Conservation (phyloP, 164 flowering plant genomes). For the Chimonanthus praecox region DNA sequence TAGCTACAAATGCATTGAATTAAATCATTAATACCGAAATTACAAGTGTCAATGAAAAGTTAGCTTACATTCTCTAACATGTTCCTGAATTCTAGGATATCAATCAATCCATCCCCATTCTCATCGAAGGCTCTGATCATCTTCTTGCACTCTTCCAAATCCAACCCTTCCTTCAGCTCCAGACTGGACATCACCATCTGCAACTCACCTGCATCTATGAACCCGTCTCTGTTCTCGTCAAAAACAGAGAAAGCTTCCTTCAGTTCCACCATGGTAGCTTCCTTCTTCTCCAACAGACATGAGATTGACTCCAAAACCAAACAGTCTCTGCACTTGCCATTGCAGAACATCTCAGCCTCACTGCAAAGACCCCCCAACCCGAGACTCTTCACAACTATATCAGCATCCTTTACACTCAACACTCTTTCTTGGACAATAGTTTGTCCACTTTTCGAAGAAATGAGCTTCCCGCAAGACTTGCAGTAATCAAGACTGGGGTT, state of each 20-base stretch:
- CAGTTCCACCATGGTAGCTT: conserved; percentile 15
- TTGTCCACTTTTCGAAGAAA: background rate
- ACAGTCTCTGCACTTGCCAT: background rate
- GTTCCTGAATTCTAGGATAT: conserved; percentile 8
- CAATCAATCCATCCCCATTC: conserved; percentile 13
- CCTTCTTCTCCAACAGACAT: conserved; percentile 11
- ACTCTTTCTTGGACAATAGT: background rate
- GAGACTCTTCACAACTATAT: conserved; percentile 2
- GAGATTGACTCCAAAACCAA: background rate
- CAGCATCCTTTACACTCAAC: conserved; percentile 1
- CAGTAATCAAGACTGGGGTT: background rate
- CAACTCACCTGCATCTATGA: conserved; percentile 10
- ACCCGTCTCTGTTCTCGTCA: conserved; percentile 15
- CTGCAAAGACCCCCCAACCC: background rate
- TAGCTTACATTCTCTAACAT: conserved; percentile 1
- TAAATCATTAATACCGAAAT: background rate
- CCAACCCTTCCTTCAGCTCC: conserved; percentile 11
- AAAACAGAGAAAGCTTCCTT: conserved; percentile 16
- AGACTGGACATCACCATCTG: conserved; percentile 5
- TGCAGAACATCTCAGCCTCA: background rate
- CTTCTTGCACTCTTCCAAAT: conserved; percentile 8
- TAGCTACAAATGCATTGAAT: no score
- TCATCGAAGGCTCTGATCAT: conserved; percentile 11
- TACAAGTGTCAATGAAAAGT: background rate
- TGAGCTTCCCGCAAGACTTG: background rate